phyloP scores from a whole-genome alignment of 441 rosid genomes.

The Arabidopsis lyrata region DNA sequence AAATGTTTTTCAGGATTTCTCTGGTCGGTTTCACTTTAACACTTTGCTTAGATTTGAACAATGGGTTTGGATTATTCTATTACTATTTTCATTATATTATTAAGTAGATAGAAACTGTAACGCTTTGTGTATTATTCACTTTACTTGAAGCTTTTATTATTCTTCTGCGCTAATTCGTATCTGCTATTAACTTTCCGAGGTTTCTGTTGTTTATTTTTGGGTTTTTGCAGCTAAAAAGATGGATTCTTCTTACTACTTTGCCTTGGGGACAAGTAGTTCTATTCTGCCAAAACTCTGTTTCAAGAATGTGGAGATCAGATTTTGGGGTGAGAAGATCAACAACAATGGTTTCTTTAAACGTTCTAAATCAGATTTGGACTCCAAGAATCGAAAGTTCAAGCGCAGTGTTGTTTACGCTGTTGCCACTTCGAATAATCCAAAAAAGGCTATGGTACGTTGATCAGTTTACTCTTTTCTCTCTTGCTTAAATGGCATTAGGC shows the following conservation, averaged over 20 bases:
- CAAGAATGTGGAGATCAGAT: constrained; percentile 48
- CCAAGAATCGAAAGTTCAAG: constrained; percentile 50
- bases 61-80: constrained; percentile 36
- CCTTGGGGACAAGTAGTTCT: constrained; percentile 49
- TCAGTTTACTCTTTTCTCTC: constrained; percentile 18
- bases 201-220: constrained; percentile 11
- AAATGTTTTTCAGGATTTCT: constrained; percentile 7
- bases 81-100: constrained; percentile 18
- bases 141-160: constrained; percentile 49
- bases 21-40: constrained; percentile 46
- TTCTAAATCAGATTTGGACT: constrained; percentile 46
- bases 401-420: constrained; percentile 52
- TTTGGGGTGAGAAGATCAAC: constrained; percentile 66
- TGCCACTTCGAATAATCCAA: constrained; percentile 61
- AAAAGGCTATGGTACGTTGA: constrained; percentile 62
- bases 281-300: constrained; percentile 45
- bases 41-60: constrained; percentile 44
- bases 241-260: constrained; percentile 64
- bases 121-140: constrained; percentile 48
- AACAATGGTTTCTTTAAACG: constrained; percentile 41
- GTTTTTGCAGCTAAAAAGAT: constrained; percentile 48
- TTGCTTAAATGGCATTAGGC: constrained; percentile 7
- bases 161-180: constrained; percentile 27
- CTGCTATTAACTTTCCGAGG: constrained; percentile 37
- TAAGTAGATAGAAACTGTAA: background rate